These are phyloP conservation scores for Solanum pimpinellifolium DNA, from an alignment of 257 asterid genomes.

Conservation along the genomic window DNA sequence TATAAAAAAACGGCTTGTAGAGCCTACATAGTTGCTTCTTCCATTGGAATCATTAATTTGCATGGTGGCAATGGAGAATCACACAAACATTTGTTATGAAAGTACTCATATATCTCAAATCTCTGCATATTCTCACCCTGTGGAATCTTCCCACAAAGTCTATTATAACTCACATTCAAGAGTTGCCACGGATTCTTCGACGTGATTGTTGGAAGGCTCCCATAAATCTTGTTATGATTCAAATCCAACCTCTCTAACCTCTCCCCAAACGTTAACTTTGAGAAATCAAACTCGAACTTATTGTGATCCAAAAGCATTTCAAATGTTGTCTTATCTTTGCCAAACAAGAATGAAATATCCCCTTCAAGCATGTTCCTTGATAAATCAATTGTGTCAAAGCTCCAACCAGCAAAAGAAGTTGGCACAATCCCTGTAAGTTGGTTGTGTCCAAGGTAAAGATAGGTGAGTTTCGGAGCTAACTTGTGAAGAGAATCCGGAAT, in stretches of 20 bases:
- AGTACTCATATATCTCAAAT: constrained; percentile 8
- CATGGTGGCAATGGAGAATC: constrained; percentile 44
- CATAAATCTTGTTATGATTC: constrained; percentile 33
- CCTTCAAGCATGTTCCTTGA: constrained; percentile 32
- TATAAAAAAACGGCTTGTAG: not conserved
- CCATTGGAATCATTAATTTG: not conserved
- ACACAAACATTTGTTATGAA: constrained; percentile 37
- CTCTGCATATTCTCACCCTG: constrained; percentile 22
- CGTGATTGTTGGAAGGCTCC: constrained; percentile 33
- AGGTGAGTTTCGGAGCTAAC: not conserved
- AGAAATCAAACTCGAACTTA: constrained; percentile 26
- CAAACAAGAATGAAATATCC: constrained; percentile 40
- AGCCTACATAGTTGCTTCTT: no score
- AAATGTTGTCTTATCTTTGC: constrained; percentile 14
- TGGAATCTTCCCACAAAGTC: constrained; percentile 47
- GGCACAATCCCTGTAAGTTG: constrained; percentile 33
- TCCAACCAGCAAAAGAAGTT: not conserved
- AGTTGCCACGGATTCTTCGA: not conserved
- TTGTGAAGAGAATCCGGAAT: constrained; percentile 40
- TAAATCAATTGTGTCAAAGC: constrained; percentile 14
- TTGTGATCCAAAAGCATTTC: constrained; percentile 19
- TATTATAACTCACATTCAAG: constrained; percentile 34
- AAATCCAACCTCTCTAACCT: constrained; percentile 18
- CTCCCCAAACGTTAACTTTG: constrained; percentile 21
- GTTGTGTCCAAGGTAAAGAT: constrained; percentile 23